phyloP scores from a whole-genome alignment of 768 basidiomycete species.

The Cystofilobasidium macerans region DNA sequence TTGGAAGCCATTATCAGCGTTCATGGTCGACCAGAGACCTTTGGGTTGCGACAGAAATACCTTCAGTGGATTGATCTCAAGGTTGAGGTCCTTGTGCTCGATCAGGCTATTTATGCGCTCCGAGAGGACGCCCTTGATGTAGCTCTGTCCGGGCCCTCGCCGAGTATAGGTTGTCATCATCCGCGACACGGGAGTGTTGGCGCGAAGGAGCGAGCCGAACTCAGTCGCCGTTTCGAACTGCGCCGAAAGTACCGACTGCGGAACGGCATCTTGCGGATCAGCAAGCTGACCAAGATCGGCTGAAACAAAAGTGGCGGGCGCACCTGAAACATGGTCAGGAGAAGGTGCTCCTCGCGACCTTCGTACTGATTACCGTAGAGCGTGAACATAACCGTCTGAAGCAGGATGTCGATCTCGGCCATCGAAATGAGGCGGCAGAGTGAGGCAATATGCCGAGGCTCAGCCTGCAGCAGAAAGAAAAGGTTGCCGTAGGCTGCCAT shows the following conservation, averaged over 20 bases:
- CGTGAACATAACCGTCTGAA: constrained; percentile 99
- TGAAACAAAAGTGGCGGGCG: constrained; percentile 21
- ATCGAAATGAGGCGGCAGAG: constrained; percentile 92
- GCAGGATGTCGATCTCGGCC: constrained; percentile 93
- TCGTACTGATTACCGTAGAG: constrained; percentile 99
- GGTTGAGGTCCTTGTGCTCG: constrained; percentile 97
- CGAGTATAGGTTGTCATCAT: constrained; percentile 99
- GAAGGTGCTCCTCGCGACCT: constrained; percentile 91
- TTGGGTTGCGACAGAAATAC: constrained; percentile 45
- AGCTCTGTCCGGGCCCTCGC: constrained; percentile 94
- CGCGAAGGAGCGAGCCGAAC: constrained; percentile 94
- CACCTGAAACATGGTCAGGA: constrained; percentile 89
- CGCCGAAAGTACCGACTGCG: constrained; percentile 86
- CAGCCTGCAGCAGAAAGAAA: constrained; percentile 95
- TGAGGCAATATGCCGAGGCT: constrained; percentile 91
- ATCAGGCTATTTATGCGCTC: constrained; percentile 98
- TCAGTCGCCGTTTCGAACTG: constrained; percentile 99
- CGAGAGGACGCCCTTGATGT: constrained; percentile 91
- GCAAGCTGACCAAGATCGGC: too few species aligned
- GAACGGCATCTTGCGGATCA: too few species aligned
- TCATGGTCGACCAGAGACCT: too few species aligned
- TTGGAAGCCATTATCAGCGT: too few species aligned
- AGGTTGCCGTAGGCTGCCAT: constrained; percentile 87
- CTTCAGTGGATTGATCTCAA: constrained; percentile 98
- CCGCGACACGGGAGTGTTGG: constrained; percentile 96